Evolutionary conservation across 352 stramenopile species (phyloP).

Genomic region (Globisporangium ultimum): DNA sequence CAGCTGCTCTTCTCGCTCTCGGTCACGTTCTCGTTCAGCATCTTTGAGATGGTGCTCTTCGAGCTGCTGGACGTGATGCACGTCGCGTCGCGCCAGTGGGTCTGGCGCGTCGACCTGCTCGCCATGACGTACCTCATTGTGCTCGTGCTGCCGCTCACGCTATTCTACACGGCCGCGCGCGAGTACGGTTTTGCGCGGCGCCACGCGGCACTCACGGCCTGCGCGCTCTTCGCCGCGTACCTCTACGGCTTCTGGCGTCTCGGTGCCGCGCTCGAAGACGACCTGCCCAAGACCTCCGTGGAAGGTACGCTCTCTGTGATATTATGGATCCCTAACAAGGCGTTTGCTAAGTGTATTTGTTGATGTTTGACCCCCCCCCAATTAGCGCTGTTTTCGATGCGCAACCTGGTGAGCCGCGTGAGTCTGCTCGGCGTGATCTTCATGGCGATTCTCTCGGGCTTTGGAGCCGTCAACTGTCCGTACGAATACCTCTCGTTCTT

Average conservation of each 20-base stretch:
- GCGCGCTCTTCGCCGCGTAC: constrained; percentile 38
- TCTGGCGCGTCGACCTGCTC: constrained; percentile 75
- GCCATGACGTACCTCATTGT: constrained; percentile 77
- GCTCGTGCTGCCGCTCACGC: constrained; percentile 64
- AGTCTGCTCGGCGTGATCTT: constrained; percentile 79
- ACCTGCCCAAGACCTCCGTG: constrained; percentile 34
- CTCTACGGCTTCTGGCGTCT: constrained; percentile 78
- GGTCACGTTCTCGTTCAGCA: constrained; percentile 74
- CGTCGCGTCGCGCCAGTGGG: constrained; percentile 59
- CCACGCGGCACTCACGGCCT: constrained; percentile 21
- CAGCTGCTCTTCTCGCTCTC: constrained; percentile 71
- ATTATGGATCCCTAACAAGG: neutral
- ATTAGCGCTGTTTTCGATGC: constrained; percentile 68
- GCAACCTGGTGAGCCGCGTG: constrained; percentile 79
- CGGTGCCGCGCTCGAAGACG: constrained; percentile 46
- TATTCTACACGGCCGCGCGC: constrained; percentile 71
- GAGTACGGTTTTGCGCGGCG: constrained; percentile 44
- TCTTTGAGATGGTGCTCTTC: constrained; percentile 82
- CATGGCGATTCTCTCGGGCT: constrained; percentile 79
- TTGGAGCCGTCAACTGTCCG: constrained; percentile 80
- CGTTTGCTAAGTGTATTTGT: neutral
- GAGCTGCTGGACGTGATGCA: constrained; percentile 71
- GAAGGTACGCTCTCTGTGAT: constrained; percentile 27
- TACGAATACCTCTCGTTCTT: constrained; percentile 87
- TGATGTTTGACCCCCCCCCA: neutral